A percentile compares a stretch with the other conserved stretches of the same genome.
phyloP scores from a whole-genome alignment of 2,329 filamentous ascomycete genomes.

The Talaromyces albobiverticillius region DNA sequence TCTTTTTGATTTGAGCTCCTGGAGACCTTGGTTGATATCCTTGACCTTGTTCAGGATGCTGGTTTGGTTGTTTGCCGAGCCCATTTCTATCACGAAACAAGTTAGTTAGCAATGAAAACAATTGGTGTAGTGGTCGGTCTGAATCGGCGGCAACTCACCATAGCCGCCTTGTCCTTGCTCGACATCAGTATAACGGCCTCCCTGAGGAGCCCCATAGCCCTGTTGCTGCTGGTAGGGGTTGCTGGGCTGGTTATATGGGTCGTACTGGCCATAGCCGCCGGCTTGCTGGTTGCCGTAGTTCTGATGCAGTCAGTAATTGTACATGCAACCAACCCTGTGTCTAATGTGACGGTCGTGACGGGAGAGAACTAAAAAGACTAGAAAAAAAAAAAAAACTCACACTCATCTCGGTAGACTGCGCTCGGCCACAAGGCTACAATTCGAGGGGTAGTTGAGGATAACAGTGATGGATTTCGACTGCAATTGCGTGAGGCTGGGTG shows the following conservation, averaged over 20 bases:
- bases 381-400: constrained; percentile 5
- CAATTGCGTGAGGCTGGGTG: not conserved
- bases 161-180: constrained; percentile 36
- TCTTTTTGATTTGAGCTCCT: constrained; percentile 65
- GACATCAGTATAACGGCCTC: constrained; percentile 23
- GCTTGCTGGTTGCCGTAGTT: constrained; percentile 22
- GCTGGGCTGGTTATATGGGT: constrained; percentile 48
- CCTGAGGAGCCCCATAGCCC: constrained; percentile 11
- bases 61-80: constrained; percentile 48
- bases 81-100: constrained; percentile 40
- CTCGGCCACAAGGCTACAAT: not conserved
- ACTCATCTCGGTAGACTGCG: constrained; percentile 7
- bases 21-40: constrained; percentile 74
- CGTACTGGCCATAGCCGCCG: constrained; percentile 54
- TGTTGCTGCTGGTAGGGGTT: constrained; percentile 28
- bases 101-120: not conserved
- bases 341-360: not conserved
- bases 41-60: constrained; percentile 81
- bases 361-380: too few species aligned
- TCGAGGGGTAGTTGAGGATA: too few species aligned
- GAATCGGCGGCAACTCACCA: constrained; percentile 24
- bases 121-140: not conserved
- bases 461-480: not conserved
- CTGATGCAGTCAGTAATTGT: not conserved
- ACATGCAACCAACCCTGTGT: not conserved